Evolutionary conservation across 2,329 filamentous ascomycete genomes (phyloP).

Genomic region (Pseudogymnoascus sp.): DNA sequence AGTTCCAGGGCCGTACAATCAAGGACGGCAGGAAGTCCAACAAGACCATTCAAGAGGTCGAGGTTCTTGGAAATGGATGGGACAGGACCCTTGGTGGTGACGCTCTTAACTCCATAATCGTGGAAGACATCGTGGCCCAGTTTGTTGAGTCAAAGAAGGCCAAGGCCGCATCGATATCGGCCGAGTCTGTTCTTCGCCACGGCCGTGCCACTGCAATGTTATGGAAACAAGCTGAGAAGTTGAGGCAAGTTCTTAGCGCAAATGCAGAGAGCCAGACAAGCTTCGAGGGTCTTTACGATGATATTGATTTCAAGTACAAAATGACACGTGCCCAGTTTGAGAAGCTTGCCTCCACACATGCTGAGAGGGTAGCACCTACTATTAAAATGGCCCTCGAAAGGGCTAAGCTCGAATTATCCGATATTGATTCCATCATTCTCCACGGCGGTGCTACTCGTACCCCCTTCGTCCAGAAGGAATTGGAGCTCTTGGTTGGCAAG

Average conservation of each 20-base stretch:
- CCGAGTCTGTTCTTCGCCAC: constrained; percentile 59
- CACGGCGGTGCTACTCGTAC: constrained; percentile 86
- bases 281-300: constrained; percentile 86
- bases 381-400: constrained; percentile 66
- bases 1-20: constrained; percentile 79
- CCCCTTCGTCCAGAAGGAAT: constrained; percentile 84
- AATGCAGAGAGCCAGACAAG: constrained; percentile 73
- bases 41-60: constrained; percentile 95
- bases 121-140: constrained; percentile 78
- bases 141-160: constrained; percentile 64
- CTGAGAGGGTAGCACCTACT: constrained; percentile 58
- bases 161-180: constrained; percentile 54
- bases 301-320: constrained; percentile 91
- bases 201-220: constrained; percentile 82
- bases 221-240: constrained; percentile 82
- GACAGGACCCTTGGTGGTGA: constrained; percentile 87
- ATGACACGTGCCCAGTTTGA: constrained; percentile 75
- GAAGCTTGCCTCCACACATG: constrained; percentile 60
- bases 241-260: constrained; percentile 85
- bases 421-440: constrained; percentile 85
- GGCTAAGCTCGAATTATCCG: constrained; percentile 62
- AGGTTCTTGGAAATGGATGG: constrained; percentile 79
- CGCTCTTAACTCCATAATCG: constrained; percentile 75
- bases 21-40: constrained; percentile 92
- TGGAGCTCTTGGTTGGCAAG: constrained; percentile 66